Base-by-base conservation (phyloP, 1,284 basidiomycete genomes). In the Pseudozyma thailandica region DNA sequence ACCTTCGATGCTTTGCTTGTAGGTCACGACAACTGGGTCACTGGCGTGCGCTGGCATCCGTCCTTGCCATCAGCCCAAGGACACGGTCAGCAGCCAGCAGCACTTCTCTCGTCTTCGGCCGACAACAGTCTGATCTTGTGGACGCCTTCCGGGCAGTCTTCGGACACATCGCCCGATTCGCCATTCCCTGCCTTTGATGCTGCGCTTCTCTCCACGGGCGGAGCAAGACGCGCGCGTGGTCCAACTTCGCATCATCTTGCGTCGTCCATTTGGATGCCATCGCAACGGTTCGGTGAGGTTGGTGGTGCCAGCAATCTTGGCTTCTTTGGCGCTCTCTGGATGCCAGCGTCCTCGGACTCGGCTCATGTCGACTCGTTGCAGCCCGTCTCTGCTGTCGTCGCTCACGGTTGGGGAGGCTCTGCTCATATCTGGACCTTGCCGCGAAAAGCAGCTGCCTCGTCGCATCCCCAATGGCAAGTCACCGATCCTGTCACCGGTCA, bases 151-250 rank as follows among this genome's bases (percentile, higher is more conserved):
- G 59, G 63, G 7, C 39, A 31, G 15, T 13, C 38, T 5, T 30
- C 51, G 9, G 44, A 53, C 1, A 20, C 27, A 2, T 6, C 38
- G 8, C 28, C 50, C 3, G 10, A 15, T 15, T 48, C 53, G n/a
- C 50, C 63, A 44, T 68, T 72, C 44, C 41, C 70, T 20, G 33
- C 47, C 10, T 63, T 71, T 26, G 90, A 90, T 51, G 30, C 25
- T 12, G 27, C 37, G 4, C 91, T 92, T 79, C 54, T 75, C 30
- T 71, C 73, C 10, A 50, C 55, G 18, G 53, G 20, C 66, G 78
- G 33, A 52, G 59, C 45, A 12, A 41, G 25, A 27, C 48, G 42
- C 35, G 46, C 69, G 49, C 57, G 39, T 21, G 50, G 63, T 89
- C 74, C 61, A 5, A 62, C 56, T 18, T 51, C 43, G 10, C 49